A percentile compares a stretch with the other conserved stretches of the same genome.
Conservation (phyloP, 331 rosid species). For the Malus hybrid region DNA sequence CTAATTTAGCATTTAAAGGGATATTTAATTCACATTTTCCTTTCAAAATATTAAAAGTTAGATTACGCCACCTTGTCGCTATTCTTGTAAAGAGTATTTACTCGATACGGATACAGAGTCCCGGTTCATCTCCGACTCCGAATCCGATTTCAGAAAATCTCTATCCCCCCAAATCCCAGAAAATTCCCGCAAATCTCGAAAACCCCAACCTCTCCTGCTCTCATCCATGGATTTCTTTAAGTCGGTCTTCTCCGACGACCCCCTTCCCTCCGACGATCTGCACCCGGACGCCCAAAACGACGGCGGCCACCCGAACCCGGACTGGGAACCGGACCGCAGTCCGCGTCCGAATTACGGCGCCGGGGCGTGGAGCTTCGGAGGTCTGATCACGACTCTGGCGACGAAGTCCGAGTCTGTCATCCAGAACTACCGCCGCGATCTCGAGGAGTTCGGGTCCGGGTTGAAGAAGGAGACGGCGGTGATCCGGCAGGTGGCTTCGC, state of each 20-base stretch:
- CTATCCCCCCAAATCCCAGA: neutral
- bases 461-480: slow-evolving; percentile 63
- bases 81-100: neutral
- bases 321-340: slow-evolving; percentile 1
- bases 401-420: slow-evolving; percentile 70
- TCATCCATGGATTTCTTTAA: slow-evolving; percentile 53
- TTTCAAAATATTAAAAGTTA: neutral
- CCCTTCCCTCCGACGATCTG: slow-evolving; percentile 14
- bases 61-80: neutral
- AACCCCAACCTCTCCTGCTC: neutral
- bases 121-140: neutral
- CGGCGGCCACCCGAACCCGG: neutral
- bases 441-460: slow-evolving; percentile 80
- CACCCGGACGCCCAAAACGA: neutral
- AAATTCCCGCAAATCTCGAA: neutral
- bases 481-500: slow-evolving; percentile 85
- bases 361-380: slow-evolving; percentile 73
- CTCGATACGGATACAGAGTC: neutral
- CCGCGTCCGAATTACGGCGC: neutral
- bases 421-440: slow-evolving; percentile 73
- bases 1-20: neutral
- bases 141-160: neutral
- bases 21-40: neutral
- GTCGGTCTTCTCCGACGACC: slow-evolving; percentile 68
- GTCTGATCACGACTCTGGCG: slow-evolving; percentile 60